phyloP scores from a whole-genome alignment of 108 stramenopile genomes.

The Nannochloropsis granulata region DNA sequence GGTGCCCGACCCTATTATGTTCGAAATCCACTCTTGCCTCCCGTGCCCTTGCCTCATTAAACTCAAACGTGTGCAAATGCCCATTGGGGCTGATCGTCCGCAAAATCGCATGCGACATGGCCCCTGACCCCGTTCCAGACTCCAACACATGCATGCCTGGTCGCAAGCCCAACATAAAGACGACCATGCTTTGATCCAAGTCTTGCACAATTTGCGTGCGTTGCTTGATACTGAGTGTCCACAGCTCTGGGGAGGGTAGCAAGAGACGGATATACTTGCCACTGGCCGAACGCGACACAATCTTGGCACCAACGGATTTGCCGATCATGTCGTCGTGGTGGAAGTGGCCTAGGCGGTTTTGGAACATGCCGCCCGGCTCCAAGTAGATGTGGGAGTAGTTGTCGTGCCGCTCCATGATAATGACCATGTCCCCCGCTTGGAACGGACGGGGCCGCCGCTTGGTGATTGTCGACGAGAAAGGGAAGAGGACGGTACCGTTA shows the following conservation, averaged over 20 bases:
- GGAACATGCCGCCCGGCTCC: slow-evolving; percentile 15
- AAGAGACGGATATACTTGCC: slow-evolving; percentile 27
- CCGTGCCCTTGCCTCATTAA: slow-evolving; percentile 25
- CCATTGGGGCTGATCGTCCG: slow-evolving; percentile 34
- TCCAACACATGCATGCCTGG: slow-evolving; percentile 32
- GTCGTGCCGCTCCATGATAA: slow-evolving; percentile 33
- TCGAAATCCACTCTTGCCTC: slow-evolving; percentile 28
- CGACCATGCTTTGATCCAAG: slow-evolving; percentile 34
- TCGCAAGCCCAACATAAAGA: slow-evolving; percentile 30
- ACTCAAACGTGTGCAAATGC: slow-evolving; percentile 38
- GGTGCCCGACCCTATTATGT: slow-evolving; percentile 15
- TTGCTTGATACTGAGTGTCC: slow-evolving; percentile 28
- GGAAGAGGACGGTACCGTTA: not conserved
- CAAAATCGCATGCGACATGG: slow-evolving; percentile 36
- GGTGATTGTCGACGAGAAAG: too few relatives aligned
- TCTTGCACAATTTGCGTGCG: slow-evolving; percentile 41
- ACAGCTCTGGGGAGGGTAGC: slow-evolving; percentile 36
- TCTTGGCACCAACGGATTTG: slow-evolving; percentile 25
- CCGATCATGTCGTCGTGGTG: slow-evolving; percentile 39
- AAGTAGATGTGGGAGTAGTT: slow-evolving; percentile 7
- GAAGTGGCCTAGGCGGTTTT: slow-evolving; percentile 31
- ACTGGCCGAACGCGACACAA: slow-evolving; percentile 17
- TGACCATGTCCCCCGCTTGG: slow-evolving; percentile 28
- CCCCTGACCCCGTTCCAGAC: slow-evolving; percentile 31
- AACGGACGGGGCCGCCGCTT: not conserved